Evolutionary conservation across 176 grass and related monocot genomes (phyloP), one percentile per base, ranked within the genome.

Genomic region (Zea luxurians): DNA sequence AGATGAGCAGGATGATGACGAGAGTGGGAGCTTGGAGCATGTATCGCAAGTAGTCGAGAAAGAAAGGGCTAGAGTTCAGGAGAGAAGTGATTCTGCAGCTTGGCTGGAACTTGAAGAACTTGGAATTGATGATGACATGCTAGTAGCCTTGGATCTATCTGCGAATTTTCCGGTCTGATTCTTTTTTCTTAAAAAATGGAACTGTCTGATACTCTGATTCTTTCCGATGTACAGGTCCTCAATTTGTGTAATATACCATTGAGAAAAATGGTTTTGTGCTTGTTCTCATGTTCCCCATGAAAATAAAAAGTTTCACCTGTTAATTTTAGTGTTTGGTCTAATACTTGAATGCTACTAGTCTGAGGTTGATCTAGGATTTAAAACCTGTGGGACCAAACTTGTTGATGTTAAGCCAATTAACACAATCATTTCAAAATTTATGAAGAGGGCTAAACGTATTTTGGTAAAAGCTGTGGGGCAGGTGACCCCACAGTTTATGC

Each of bases 31-130:
- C 60, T 53, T 75, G 68, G 86, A 88, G 47, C 81, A 81, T 80
- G 85, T 87, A 63, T 86, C 90, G 62, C 76, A 92, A 71, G 50
- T 92, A n/a, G 40, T 97, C 55, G 85, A 90, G 58, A 83, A 81
- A 76, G 91, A 94, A 64, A 75, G 27, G 70, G 18, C 44, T 80
- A 94, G 85, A 84, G 46, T 86, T 34, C 88, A 88, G 70, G 87
- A 90, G 27, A 78, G 88, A 68, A 80, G 52, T 55, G 80, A 94
- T 69, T 55, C 71, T 82, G 81, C 61, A 46, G 64, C 80, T 16
- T 97, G 95, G 95, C 74, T 97, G 85, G 95, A 97, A 78, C 79
- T 97, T 20, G 89, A 94, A 55, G 89, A 94, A 82, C 83, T 97
- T 34, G 91, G 89, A n/a, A 93, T 97, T 63, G 91, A 97, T 73